phyloP scores from a whole-genome alignment of 495 filamentous ascomycete genomes.

The Thozetella sp. region DNA sequence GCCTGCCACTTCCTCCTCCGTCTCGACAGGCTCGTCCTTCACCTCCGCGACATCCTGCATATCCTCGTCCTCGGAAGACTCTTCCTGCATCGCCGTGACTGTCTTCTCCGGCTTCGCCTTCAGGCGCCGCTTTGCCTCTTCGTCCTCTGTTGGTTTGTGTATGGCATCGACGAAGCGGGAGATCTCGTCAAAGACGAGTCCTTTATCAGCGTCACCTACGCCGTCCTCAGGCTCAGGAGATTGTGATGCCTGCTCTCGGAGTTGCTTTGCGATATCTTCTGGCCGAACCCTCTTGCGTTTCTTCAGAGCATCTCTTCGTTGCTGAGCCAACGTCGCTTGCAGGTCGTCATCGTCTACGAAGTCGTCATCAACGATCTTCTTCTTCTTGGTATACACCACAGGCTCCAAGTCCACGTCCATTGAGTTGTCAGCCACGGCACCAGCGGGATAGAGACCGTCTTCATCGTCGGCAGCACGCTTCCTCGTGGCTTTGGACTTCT shows the following conservation, averaged over 20 bases:
- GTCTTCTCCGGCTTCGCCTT: conserved; percentile 35
- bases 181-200: conserved; percentile 91
- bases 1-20: conserved; percentile 41
- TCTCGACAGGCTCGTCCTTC: conserved; percentile 53
- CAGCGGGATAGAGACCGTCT: conserved; percentile 64
- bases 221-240: conserved; percentile 40
- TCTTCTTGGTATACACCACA: conserved; percentile 54
- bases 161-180: conserved; percentile 91
- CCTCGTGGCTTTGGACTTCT: conserved; percentile 77
- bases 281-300: conserved; percentile 83
- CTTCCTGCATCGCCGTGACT: conserved; percentile 51
- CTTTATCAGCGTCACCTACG: conserved; percentile 59
- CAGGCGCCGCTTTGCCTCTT: conserved; percentile 54
- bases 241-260: conserved; percentile 72
- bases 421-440: conserved; percentile 38
- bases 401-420: conserved; percentile 78
- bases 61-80: conserved; percentile 52
- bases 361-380: conserved; percentile 63
- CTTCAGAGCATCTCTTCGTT: conserved; percentile 81
- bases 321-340: conserved; percentile 78
- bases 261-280: conserved; percentile 81
- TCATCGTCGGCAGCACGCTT: conserved; percentile 73
- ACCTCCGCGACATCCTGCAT: conserved; percentile 56
- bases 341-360: conserved; percentile 94
- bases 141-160: conserved; percentile 64